phyloP scores from a whole-genome alignment of 2,329 filamentous ascomycete species.

The Endocalyx cinctus region DNA sequence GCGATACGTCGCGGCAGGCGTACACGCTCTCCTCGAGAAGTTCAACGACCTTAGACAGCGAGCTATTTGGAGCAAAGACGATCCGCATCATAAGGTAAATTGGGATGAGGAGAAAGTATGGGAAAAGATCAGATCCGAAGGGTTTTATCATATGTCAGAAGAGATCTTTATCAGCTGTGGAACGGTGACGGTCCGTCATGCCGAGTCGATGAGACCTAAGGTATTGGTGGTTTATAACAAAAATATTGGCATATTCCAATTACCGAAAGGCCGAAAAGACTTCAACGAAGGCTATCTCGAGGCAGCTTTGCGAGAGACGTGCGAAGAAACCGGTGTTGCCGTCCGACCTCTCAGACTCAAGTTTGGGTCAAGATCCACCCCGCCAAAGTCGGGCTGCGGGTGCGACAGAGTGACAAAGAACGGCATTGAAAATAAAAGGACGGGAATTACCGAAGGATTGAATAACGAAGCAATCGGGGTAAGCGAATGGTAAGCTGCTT shows the following conservation, averaged over 20 bases:
- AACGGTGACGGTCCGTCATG: slow-evolving; percentile 38
- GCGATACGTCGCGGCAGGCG: too few species aligned
- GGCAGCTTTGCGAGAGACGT: slow-evolving; percentile 42
- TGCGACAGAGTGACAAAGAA: slow-evolving; percentile 9
- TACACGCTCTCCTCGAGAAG: too few species aligned
- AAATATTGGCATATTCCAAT: slow-evolving; percentile 37
- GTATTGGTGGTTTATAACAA: slow-evolving; percentile 41
- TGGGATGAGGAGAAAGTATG: slow-evolving; percentile 23
- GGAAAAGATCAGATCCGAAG: slow-evolving; percentile 23
- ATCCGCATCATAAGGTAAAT: slow-evolving; percentile 17
- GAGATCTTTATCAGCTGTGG: slow-evolving; percentile 42
- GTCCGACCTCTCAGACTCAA: slow-evolving; percentile 34
- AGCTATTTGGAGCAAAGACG: slow-evolving; percentile 16
- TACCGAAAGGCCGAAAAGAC: slow-evolving; percentile 46
- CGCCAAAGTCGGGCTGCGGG: slow-evolving; percentile 15
- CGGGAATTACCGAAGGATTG: slow-evolving; percentile 21
- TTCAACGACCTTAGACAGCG: slow-evolving; percentile 16
- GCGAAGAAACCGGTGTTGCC: slow-evolving; percentile 43
- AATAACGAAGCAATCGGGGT: slow-evolving; percentile 23
- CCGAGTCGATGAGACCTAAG: slow-evolving; percentile 19
- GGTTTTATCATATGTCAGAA: slow-evolving; percentile 35
- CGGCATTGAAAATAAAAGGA: slow-evolving; percentile 17
- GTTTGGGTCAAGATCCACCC: slow-evolving; percentile 40
- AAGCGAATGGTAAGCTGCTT: slow-evolving; percentile 25
- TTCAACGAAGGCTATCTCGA: slow-evolving; percentile 38